These are phyloP conservation scores for Fusarium haematococcum DNA, from an alignment of 2,329 filamentous ascomycete species.

Conservation along the genomic window DNA sequence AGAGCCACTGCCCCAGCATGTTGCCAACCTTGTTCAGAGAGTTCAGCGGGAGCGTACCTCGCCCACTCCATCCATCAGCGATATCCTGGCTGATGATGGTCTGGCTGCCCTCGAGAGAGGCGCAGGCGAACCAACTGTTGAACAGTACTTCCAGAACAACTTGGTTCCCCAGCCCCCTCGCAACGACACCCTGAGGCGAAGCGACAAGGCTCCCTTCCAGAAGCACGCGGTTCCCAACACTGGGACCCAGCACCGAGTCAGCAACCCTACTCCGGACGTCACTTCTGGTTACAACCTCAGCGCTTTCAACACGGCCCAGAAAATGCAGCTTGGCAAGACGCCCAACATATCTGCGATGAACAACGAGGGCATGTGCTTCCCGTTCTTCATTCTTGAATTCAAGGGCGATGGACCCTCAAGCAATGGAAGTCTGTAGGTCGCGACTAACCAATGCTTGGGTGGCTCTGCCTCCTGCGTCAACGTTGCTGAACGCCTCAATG, in stretches of 20 bases:
- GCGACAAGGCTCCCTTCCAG: not conserved
- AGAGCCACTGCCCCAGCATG: not conserved
- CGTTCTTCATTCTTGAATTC: slow-evolving; percentile 34
- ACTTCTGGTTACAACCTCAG: slow-evolving; percentile 14
- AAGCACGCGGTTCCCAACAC: slow-evolving; percentile 10
- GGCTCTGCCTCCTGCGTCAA: slow-evolving; percentile 49
- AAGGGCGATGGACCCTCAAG: slow-evolving; percentile 39
- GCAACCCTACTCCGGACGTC: slow-evolving; percentile 18
- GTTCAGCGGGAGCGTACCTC: slow-evolving; percentile 1
- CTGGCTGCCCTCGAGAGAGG: not conserved
- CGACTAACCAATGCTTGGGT: slow-evolving; percentile 53
- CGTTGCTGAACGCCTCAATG: slow-evolving; percentile 47
- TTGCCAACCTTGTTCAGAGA: not conserved
- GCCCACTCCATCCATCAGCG: not conserved
- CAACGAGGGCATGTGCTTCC: not conserved
- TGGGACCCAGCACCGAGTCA: slow-evolving; percentile 5
- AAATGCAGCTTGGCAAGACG: slow-evolving; percentile 1
- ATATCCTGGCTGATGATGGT: not conserved
- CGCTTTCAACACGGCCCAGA: not conserved
- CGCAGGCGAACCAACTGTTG: not conserved
- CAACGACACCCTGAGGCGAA: not conserved
- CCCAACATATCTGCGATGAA: not conserved
- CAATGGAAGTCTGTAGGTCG: slow-evolving; percentile 47
- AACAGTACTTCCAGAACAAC: not conserved
- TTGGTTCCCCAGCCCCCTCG: not conserved